Evolutionary conservation across 805 yeast species (phyloP).

Genomic region (Priceomyces haplophilus): DNA sequence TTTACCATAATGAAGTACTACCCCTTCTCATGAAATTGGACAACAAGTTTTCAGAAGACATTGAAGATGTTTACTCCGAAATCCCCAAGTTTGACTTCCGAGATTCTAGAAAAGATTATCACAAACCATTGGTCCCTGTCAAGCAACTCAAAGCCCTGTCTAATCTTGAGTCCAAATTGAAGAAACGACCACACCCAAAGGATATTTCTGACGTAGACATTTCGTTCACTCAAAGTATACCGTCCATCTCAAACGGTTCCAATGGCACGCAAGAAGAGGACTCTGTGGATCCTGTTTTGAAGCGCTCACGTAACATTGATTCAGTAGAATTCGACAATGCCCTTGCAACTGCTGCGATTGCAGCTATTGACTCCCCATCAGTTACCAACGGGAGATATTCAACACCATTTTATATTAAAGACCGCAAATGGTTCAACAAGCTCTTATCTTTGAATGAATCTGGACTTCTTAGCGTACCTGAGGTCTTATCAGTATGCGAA

Average conservation of each 20-base stretch:
- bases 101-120: constrained; percentile 26
- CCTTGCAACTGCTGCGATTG: constrained; percentile 29
- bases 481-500: constrained; percentile 32
- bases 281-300: constrained; percentile 28
- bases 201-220: constrained; percentile 7
- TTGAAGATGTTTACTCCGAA: constrained; percentile 27
- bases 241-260: constrained; percentile 4
- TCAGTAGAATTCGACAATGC: constrained; percentile 23
- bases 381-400: constrained; percentile 21
- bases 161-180: constrained; percentile 7
- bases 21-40: constrained; percentile 29
- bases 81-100: constrained; percentile 33
- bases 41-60: constrained; percentile 25
- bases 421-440: constrained; percentile 36
- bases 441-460: constrained; percentile 26
- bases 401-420: constrained; percentile 30
- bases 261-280: constrained; percentile 16
- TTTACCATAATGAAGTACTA: constrained; percentile 35
- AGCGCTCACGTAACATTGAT: constrained; percentile 17
- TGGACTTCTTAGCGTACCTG: constrained; percentile 24
- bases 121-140: constrained; percentile 23
- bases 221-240: constrained; percentile 7
- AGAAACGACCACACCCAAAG: constrained; percentile 14
- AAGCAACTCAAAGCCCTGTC: constrained; percentile 12
- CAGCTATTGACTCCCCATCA: constrained; percentile 30